Evolutionary conservation across 257 asterid species (phyloP), one percentile per base, ranked within the genome.

Genomic region (Ligustrum vulgare): DNA sequence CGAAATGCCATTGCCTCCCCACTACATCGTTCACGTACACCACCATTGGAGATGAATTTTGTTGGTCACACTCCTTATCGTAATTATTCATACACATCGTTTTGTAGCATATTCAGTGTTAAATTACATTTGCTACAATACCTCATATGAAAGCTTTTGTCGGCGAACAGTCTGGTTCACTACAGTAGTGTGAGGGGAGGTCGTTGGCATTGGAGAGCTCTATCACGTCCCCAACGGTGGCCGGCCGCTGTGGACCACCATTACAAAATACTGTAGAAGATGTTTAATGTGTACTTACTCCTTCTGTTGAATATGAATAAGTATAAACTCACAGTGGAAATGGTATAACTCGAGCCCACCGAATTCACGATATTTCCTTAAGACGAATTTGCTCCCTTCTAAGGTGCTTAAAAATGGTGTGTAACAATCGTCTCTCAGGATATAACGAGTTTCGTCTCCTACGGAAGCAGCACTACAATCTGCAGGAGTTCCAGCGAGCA

Each of bases 31-130:
- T 75, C 18, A 87, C 1, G 31, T 28, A 28, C 31, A 28, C 31
- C n/a, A n/a, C n/a, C 31, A 28, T 28, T 28, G 31, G 31, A 28
- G 31, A 28, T 28, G 31, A 28, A 28, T 28, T 28, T 28, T 28
- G 31, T 88, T 37, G 83, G 82, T 94, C 98, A 97, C 98, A 94
- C 71, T 92, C 96, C 32, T 80, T 89, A 0, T 85, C 90, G 64
- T 92, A 28, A 28, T 28, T 28, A 28, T 28, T 28, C 31, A 28
- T 28, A 90, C 75, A 94, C 97, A 79, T 85, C 85, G 18, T 88
- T 82, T 2, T 91, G 67, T 12, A 94, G 71, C 98, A 87, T 89
- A 71, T 89, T 80, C 63, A 94, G 47, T 1, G 98, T 97, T 69
- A 94, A 82, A 72, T 80, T 86, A 87, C 98, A 94, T 33, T 83